Conservation (phyloP, 257 asterid genomes). For the Henckelia pumila region DNA sequence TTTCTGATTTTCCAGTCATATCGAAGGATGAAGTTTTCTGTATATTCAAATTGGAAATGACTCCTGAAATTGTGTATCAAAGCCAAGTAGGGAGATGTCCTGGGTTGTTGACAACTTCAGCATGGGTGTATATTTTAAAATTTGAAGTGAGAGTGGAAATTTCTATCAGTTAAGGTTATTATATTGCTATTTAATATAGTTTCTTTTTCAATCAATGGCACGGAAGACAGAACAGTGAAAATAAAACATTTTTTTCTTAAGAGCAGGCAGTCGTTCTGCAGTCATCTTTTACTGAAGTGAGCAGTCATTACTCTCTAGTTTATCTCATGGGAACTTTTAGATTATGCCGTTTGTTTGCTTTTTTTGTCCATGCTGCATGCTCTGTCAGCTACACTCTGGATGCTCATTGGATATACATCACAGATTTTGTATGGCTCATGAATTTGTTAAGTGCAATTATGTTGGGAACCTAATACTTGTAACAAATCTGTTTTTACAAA, state of each 20-base stretch:
- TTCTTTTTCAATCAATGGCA: neutral
- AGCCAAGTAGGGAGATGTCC: constrained; percentile 2
- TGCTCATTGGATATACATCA: constrained; percentile 2
- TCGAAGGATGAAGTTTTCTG: neutral
- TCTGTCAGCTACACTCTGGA: neutral
- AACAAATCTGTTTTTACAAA: neutral
- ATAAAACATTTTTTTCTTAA: neutral
- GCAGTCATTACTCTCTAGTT: neutral
- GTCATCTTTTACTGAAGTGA: constrained; percentile 1
- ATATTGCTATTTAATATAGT: neutral
- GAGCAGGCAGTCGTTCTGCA: neutral
- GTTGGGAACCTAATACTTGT: neutral
- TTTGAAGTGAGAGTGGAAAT: neutral
- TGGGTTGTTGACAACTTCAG: neutral
- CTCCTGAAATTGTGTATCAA: constrained; percentile 12
- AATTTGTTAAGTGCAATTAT: neutral
- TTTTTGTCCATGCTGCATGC: constrained; percentile 2
- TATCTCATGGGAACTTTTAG: constrained; percentile 7
- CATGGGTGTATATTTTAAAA: neutral
- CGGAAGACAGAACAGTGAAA: too few species aligned
- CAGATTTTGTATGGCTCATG: neutral
- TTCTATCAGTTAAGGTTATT: neutral
- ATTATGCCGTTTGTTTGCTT: constrained; percentile 2
- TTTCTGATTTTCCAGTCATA: constrained; percentile 12
- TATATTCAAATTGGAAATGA: constrained; percentile 10